Base-by-base conservation (phyloP, 805 yeast genomes). In the Brettanomyces custersianus region DNA sequence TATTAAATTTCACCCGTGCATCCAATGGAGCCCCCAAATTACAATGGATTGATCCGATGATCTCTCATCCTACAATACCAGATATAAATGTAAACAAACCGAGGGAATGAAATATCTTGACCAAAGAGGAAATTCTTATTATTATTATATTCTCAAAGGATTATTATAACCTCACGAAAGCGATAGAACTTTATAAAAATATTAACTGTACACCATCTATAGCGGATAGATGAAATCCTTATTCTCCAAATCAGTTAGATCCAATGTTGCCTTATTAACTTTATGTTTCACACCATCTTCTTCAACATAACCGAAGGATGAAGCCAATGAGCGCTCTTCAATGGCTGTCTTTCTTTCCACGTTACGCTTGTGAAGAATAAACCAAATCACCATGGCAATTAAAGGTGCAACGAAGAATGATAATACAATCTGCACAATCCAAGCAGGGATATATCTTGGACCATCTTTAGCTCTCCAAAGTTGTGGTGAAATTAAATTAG, bases 341-440 rank as follows among this genome's bases (percentile, higher is more conserved):
- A 20, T 12, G 11, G 33, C 33, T 13, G 33, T 24, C 4, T n/a
- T n/a, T 30, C 33, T 30, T 13, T 20, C 51, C 1, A 36, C 48
- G 41, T 76, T 76, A 48, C 80, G 62, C 37, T 46, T 55, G 18
- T 48, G 55, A 33, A 76, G 52, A 27, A 74, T 60, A 39, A 39
- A 60, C 59, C 72, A 62, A 27, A 70, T 69, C 2, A 67, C 55
- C 4, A 66, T 35, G 4, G 69, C 59, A 13, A 69, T 22, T 2
- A 57, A 31, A 4, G 80, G 77, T 1, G 77, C 68, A 9, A 57
- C 29, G 26, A 60, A 52, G 48, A 70, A 74, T 8, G 73, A 62
- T n/a, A 71, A 43, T 9, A 72, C 74, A 34, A 73, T 69, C 46
- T 73, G 80, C 9, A 72, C 74, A 36, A 65, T 57, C 80, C 80